phyloP scores from a whole-genome alignment of 306 rosid species.

The Pachyrhizus erosus region DNA sequence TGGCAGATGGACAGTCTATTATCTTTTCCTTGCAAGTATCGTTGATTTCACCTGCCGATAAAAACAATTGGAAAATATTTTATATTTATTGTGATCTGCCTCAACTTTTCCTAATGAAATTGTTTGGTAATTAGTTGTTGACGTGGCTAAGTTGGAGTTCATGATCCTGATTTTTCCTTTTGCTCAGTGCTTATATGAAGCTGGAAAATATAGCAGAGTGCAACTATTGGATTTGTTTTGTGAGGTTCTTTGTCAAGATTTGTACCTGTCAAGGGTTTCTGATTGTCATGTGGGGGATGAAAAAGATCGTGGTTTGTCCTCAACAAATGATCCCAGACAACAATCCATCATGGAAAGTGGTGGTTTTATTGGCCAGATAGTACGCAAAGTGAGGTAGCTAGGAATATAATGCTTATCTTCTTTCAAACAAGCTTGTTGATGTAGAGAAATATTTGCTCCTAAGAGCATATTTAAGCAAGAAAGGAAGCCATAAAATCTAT shows the following conservation, averaged over 20 bases:
- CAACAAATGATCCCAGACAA: slow-evolving; percentile 53
- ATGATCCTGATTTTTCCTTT: slow-evolving; percentile 36
- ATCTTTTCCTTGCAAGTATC: not conserved
- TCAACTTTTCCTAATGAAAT: slow-evolving; percentile 4
- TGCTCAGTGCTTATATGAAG: slow-evolving; percentile 87
- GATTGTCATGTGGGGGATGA: slow-evolving; percentile 44
- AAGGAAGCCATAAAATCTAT: slow-evolving; percentile 18
- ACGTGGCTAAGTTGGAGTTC: slow-evolving; percentile 38
- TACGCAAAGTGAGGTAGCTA: slow-evolving; percentile 73
- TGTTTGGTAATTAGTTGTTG: slow-evolving; percentile 33
- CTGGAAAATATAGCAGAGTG: slow-evolving; percentile 68
- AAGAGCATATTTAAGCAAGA: slow-evolving; percentile 20
- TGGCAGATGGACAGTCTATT: slow-evolving; percentile 9
- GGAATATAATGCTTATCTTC: slow-evolving; percentile 20
- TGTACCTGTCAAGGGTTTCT: slow-evolving; percentile 52
- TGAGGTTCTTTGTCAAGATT: slow-evolving; percentile 78
- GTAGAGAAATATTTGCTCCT: slow-evolving; percentile 1
- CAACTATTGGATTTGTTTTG: slow-evolving; percentile 79
- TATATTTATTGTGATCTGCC: slow-evolving; percentile 13
- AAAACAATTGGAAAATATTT: slow-evolving; percentile 10
- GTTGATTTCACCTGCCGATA: slow-evolving; percentile 25
- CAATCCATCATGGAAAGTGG: slow-evolving; percentile 53
- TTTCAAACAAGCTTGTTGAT: slow-evolving; percentile 27
- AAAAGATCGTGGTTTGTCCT: slow-evolving; percentile 51
- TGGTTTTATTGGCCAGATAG: slow-evolving; percentile 61